Evolutionary conservation across 768 basidiomycete species (phyloP), one percentile per base, ranked within the genome.

Genomic region (Leccinum olivaceopallidum): DNA sequence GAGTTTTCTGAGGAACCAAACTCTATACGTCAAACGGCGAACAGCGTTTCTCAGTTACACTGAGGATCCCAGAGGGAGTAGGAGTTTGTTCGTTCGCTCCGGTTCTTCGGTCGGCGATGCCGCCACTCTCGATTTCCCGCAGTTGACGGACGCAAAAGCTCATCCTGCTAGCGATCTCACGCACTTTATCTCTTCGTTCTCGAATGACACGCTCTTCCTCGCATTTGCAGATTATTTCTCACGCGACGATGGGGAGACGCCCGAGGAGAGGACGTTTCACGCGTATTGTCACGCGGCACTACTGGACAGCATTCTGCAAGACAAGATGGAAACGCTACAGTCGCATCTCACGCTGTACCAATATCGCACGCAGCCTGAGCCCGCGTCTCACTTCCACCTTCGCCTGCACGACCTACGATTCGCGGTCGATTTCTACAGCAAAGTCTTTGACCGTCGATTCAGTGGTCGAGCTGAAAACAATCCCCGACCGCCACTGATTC

Each of bases 251-350:
- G 84, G 81, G 4, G 83, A 82, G 61, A 84, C 85, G 12, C 77
- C 80, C 4, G 78, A 79, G 28, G 90, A 91, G 65, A 79, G 78
- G 49, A 70, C 85, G 10, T 86, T 92, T 70, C 83, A 86, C 60
- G 80, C 80, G 10, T 94, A 90, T 65, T 88, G 90, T 65, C 86
- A 90, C 65, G 90, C 91, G 0, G 81, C 83, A 30, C 73, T 94
- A 13, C 79, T 95, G 48, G 95, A 98, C 71, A 89, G 91, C 74
- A 89, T 98, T 54, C 77, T 94, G n/a, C 87, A 92, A 70, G 95
- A 95, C 75, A 97, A 96, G 70, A 86, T 89, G 13, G 83, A 86
- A 60, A 87, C 90, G 0, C 75, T 95, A 4, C 86, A 89, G 65
- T 81, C 88, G 0, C 89, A 94, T 69, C 77, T 95, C 3, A 85